Evolutionary conservation across 2,329 filamentous ascomycete species (phyloP).

Genomic region (Cladophialophora exuberans): DNA sequence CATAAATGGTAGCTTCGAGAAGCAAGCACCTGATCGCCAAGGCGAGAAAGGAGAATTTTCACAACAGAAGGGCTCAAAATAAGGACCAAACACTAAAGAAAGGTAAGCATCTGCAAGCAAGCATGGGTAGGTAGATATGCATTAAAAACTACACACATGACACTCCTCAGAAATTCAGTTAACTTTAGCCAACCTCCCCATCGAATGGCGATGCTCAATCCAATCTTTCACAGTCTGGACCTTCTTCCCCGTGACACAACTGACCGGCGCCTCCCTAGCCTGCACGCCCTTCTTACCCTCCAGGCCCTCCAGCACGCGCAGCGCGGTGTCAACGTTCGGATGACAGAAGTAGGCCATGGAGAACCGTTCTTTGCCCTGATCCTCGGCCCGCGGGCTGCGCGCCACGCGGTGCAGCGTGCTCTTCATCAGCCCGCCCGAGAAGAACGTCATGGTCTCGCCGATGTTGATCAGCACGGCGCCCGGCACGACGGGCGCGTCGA

Average conservation of each 20-base stretch:
- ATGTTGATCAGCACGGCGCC: constrained; percentile 56
- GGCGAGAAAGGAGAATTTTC: no score
- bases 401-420: constrained; percentile 54
- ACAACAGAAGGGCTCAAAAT: no score
- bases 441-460: constrained; percentile 51
- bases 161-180: no score
- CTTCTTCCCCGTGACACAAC: constrained; percentile 20
- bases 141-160: no score
- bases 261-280: constrained; percentile 56
- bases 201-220: constrained; percentile 27
- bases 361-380: constrained; percentile 62
- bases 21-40: no score
- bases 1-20: no score
- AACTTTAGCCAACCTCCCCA: constrained; percentile 15
- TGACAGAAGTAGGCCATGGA: constrained; percentile 93
- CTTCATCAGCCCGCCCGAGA: constrained; percentile 56
- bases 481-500: constrained; percentile 51
- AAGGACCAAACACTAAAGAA: no score
- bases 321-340: constrained; percentile 73
- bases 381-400: constrained; percentile 67
- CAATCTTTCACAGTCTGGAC: constrained; percentile 27
- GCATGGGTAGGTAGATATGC: no score
- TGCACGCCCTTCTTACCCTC: constrained; percentile 51
- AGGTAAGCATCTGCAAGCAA: no score
- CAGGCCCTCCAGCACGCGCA: constrained; percentile 80